Conservation (phyloP, 192 early-diverging fungal species). For the Coemansia sp. region DNA sequence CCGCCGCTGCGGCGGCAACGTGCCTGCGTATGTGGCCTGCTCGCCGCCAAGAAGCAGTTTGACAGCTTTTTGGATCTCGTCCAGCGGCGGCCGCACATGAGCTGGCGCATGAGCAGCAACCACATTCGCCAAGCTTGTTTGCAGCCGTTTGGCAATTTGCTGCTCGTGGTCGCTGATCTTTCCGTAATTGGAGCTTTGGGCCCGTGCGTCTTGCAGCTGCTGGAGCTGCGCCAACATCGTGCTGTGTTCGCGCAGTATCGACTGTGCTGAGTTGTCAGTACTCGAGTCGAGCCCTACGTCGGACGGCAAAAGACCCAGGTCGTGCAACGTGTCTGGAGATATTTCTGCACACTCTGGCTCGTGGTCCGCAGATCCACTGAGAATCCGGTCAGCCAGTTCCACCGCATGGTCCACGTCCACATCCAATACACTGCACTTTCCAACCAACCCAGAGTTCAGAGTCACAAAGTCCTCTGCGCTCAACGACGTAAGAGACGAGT, state of each 20-base stretch:
- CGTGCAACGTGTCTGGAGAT: conserved; percentile 14
- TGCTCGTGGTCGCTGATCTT: conserved; percentile 29
- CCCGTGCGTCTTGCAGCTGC: conserved; percentile 39
- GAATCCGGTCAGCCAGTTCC: conserved; percentile 15
- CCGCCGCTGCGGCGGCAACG: conserved; percentile 43
- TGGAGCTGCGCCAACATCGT: conserved; percentile 26
- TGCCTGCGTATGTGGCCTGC: conserved; percentile 28
- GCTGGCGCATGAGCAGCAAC: conserved; percentile 22
- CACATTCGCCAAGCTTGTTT: conserved; percentile 25
- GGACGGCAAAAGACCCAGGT: conserved; percentile 17
- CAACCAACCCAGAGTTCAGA: conserved; percentile 3
- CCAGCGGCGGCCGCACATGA: conserved; percentile 22
- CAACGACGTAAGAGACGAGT: conserved; percentile 30
- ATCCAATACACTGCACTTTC: neutral
- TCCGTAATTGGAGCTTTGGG: conserved; percentile 19
- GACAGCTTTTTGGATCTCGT: conserved; percentile 36
- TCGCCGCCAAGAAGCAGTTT: conserved; percentile 21
- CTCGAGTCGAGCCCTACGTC: conserved; percentile 19
- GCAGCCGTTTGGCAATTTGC: conserved; percentile 27
- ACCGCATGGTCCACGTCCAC: conserved; percentile 19
- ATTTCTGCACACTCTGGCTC: neutral
- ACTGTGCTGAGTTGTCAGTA: conserved; percentile 21
- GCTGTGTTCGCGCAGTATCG: conserved; percentile 26
- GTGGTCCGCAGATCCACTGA: neutral
- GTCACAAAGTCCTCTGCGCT: conserved; percentile 6